phyloP scores from a whole-genome alignment of 2,329 filamentous ascomycete genomes.

The Penicillium vulpinum region DNA sequence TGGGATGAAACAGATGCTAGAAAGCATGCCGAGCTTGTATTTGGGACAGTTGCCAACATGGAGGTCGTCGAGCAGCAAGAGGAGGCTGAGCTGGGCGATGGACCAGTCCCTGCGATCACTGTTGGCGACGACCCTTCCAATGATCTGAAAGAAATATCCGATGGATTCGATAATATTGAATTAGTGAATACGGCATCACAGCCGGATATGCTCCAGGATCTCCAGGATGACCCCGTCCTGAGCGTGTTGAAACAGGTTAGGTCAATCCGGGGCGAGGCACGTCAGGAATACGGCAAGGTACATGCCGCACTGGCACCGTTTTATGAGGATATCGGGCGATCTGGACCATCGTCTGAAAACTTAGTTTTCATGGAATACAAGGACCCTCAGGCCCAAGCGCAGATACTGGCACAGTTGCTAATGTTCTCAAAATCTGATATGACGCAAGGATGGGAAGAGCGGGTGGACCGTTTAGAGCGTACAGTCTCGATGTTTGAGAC shows the following conservation, averaged over 20 bases:
- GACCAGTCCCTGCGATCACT: constrained; percentile 15
- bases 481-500: constrained; percentile 86
- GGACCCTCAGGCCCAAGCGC: constrained; percentile 86
- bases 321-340: constrained; percentile 76
- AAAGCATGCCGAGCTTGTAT: constrained; percentile 72
- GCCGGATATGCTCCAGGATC: constrained; percentile 32
- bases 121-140: constrained; percentile 19
- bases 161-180: constrained; percentile 79
- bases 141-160: constrained; percentile 47
- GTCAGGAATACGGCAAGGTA: constrained; percentile 86
- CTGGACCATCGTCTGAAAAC: constrained; percentile 71
- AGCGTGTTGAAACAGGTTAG: constrained; percentile 68
- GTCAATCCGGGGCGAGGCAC: constrained; percentile 80
- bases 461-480: constrained; percentile 69
- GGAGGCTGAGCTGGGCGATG: constrained; percentile 17
- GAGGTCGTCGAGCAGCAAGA: constrained; percentile 32
- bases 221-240: constrained; percentile 66
- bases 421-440: constrained; percentile 79
- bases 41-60: constrained; percentile 31
- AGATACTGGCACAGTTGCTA: constrained; percentile 79
- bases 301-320: constrained; percentile 87
- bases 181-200: constrained; percentile 46
- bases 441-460: constrained; percentile 68
- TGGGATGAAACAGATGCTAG: constrained; percentile 91
- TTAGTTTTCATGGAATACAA: constrained; percentile 82